Evolutionary conservation across 179 eudicot species (phyloP).

Genomic region (Silene vulgaris): DNA sequence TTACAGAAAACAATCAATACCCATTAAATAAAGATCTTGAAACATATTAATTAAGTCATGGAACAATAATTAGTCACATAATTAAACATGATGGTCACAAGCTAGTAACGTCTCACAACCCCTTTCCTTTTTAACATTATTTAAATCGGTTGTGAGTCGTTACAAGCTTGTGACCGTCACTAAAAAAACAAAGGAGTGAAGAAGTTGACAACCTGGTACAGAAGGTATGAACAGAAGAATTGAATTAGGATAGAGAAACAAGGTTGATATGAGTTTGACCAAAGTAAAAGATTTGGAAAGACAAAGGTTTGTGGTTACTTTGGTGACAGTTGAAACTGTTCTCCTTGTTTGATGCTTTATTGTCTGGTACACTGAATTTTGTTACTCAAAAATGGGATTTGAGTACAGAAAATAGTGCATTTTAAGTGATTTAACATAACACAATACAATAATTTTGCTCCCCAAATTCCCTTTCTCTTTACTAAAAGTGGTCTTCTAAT

Average conservation of each 20-base stretch:
- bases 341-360: neutral
- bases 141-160: no score
- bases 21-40: neutral
- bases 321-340: neutral
- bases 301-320: neutral
- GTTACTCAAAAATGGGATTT: no score
- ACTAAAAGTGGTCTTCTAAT: neutral
- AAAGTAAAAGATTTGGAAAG: no score
- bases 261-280: neutral
- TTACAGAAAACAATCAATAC: neutral
- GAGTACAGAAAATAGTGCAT: no score
- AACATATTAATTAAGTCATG: neutral
- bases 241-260: neutral
- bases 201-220: neutral
- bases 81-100: no score
- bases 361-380: no score
- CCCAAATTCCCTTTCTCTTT: no score
- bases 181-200: neutral
- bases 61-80: neutral
- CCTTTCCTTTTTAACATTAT: no score
- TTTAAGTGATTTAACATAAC: no score
- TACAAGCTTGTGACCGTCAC: no score
- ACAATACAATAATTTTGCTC: no score
- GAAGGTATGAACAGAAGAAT: neutral
- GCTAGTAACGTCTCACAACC: no score